These are phyloP conservation scores for Blastomyces silverae DNA, from an alignment of 2,329 filamentous ascomycete species.

Conservation along the genomic window DNA sequence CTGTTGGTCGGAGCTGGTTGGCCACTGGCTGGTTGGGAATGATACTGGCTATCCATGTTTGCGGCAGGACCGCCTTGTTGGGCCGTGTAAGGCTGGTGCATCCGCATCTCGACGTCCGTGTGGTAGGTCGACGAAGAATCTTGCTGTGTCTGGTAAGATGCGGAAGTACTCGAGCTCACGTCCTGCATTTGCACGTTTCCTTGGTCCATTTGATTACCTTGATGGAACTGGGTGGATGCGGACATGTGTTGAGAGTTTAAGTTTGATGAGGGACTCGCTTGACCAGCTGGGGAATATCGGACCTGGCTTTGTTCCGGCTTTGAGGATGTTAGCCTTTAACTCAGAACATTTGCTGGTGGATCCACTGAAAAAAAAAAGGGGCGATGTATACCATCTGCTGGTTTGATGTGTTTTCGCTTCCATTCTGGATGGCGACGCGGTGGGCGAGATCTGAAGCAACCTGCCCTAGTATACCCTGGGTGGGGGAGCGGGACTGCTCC, in stretches of 20 bases:
- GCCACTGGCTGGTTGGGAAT: conserved; percentile 2
- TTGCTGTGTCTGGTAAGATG: not conserved
- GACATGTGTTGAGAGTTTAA: not conserved
- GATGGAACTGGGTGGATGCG: conserved; percentile 4
- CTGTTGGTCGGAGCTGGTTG: not conserved
- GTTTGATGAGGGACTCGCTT: not conserved
- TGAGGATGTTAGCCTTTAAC: not conserved
- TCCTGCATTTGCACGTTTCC: conserved; percentile 11
- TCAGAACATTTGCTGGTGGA: not conserved
- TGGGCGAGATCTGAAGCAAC: conserved; percentile 19
- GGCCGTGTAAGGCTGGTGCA: not conserved
- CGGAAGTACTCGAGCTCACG: not conserved
- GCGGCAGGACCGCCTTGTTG: not conserved
- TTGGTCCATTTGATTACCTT: conserved; percentile 3
- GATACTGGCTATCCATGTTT: conserved; percentile 9
- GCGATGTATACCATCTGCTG: conserved; percentile 4
- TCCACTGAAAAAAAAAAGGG: not conserved
- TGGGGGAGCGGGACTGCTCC: conserved; percentile 16
- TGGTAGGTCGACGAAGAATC: not conserved
- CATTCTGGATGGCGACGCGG: conserved; percentile 13
- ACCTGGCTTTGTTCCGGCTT: conserved; percentile 3
- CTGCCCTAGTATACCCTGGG: conserved; percentile 18
- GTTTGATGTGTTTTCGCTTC: conserved; percentile 14
- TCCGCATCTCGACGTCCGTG: not conserved
- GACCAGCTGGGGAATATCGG: not conserved